These are phyloP conservation scores for Lasiodiplodia hormozganensis DNA, from an alignment of 2,329 filamentous ascomycete genomes.

Conservation along the genomic window DNA sequence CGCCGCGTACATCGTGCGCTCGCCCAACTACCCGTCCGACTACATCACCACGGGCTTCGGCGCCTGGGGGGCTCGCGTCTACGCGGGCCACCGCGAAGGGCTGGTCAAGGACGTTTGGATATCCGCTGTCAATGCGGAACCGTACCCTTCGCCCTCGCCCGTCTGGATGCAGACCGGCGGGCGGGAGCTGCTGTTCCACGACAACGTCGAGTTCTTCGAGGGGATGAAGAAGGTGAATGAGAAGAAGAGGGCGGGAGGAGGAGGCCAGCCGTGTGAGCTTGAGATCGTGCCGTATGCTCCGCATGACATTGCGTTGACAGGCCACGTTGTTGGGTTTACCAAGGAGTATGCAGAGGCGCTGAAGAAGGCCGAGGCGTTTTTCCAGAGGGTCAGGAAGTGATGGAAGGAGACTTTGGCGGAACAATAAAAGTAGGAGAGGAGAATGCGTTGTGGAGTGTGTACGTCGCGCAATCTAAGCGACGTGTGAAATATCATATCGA, in stretches of 20 bases:
- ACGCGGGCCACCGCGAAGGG: slow-evolving; percentile 29
- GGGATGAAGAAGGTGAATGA: slow-evolving; percentile 48
- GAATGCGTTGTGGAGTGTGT: not conserved
- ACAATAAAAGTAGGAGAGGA: not conserved
- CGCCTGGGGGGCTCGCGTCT: slow-evolving; percentile 53
- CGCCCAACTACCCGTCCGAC: slow-evolving; percentile 49
- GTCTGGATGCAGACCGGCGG: slow-evolving; percentile 52
- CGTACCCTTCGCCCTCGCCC: slow-evolving; percentile 49
- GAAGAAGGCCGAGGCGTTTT: slow-evolving; percentile 47
- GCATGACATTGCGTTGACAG: slow-evolving; percentile 57
- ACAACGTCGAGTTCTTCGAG: slow-evolving; percentile 47
- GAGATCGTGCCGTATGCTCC: slow-evolving; percentile 47
- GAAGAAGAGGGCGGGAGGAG: not conserved
- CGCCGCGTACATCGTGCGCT: slow-evolving; percentile 37
- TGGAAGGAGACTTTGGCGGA: too few species aligned
- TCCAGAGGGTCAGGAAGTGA: not conserved
- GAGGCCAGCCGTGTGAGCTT: slow-evolving; percentile 35
- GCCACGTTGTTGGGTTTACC: slow-evolving; percentile 51
- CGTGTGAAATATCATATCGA: not conserved
- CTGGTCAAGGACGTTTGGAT: slow-evolving; percentile 45
- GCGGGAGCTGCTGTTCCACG: slow-evolving; percentile 51
- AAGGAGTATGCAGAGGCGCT: slow-evolving; percentile 44
- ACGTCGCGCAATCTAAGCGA: not conserved
- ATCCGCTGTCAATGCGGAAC: slow-evolving; percentile 41
- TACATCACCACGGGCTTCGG: slow-evolving; percentile 50